Evolutionary conservation across 2,329 filamentous ascomycete species (phyloP).

Genomic region (Botrytis fabae): DNA sequence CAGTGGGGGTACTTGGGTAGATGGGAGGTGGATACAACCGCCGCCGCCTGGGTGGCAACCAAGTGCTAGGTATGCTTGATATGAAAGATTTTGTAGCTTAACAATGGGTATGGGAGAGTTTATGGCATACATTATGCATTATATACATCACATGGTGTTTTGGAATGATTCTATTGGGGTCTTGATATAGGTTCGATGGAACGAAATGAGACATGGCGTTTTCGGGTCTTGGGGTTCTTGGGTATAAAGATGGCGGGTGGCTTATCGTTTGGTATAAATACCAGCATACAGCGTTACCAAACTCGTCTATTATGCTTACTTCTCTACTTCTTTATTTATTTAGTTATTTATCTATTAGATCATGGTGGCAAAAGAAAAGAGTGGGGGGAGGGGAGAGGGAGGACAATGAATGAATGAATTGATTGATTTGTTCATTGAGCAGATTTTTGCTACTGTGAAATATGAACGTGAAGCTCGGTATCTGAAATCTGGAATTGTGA

Average conservation of each 20-base stretch:
- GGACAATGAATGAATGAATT: neutral
- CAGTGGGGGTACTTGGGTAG: neutral
- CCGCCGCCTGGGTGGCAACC: conserved; percentile 20
- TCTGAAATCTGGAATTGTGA: neutral
- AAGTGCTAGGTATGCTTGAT: conserved; percentile 25
- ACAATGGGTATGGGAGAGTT: neutral
- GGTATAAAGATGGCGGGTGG: neutral
- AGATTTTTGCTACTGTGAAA: neutral
- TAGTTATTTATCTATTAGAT: neutral
- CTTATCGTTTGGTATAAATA: neutral
- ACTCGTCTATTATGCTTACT: neutral
- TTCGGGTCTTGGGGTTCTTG: neutral
- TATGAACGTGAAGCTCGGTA: neutral
- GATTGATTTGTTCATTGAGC: neutral
- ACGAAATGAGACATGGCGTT: neutral
- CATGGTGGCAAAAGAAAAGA: neutral
- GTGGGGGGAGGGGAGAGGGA: neutral
- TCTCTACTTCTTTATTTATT: neutral
- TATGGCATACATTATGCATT: neutral
- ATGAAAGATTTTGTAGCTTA: neutral
- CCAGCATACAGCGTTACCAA: neutral
- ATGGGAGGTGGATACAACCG: conserved; percentile 20
- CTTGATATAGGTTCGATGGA: neutral
- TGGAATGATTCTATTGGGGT: neutral
- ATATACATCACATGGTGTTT: conserved; percentile 1